Evolutionary conservation across 768 basidiomycete species (phyloP), one percentile per base, ranked within the genome.

Genomic region (Leucosporidium creatinivorum): DNA sequence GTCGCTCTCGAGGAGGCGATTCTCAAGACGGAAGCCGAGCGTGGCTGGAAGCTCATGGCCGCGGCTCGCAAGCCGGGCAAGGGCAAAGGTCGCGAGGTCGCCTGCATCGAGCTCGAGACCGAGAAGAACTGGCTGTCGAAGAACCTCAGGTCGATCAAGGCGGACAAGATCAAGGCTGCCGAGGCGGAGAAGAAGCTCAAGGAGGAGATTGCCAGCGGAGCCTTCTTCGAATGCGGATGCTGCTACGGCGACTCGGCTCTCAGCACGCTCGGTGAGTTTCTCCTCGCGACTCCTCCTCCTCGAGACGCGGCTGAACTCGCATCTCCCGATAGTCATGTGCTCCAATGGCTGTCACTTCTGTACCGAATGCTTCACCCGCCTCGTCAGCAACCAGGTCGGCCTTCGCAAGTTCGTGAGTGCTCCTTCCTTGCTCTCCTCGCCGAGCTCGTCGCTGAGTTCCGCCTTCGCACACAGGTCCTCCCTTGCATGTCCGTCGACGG

Each of bases 141-240:
- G 48, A 51, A 44, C 23, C 12, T 52, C 4, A 8, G 61, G 25
- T 25, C n/a, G 17, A 48, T 26, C 21, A 59, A 59, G 44, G 25
- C n/a, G 44, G 50, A 28, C 30, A 51, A 62, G 39, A 18, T 18
- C 7, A 26, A 62, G 61, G 51, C 50, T 59, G 44, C 50, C 39
- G 49, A 48, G 61, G 66, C 54, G 47, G 33, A 21, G 55, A 25
- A 21, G 54, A 62, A 62, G 66, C 30, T 51, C 36, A 36, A 48
- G 61, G 66, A 60, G 47, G 33, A 39, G 55, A 25, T 25, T 17
- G 70, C 58, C 6, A 48, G 63, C 4, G 70, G 70, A 25, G 48
- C 54, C 2, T 63, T 63, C 31, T 66, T 73, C 63, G 72, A 73
- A 44, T 75, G 75, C 57, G 75, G 75, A 0, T 75, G 75, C 57